A percentile compares a stretch with the other conserved stretches of the same genome.
Conservation (phyloP, 2,329 filamentous ascomycete species). For the Myriangium duriaei region DNA sequence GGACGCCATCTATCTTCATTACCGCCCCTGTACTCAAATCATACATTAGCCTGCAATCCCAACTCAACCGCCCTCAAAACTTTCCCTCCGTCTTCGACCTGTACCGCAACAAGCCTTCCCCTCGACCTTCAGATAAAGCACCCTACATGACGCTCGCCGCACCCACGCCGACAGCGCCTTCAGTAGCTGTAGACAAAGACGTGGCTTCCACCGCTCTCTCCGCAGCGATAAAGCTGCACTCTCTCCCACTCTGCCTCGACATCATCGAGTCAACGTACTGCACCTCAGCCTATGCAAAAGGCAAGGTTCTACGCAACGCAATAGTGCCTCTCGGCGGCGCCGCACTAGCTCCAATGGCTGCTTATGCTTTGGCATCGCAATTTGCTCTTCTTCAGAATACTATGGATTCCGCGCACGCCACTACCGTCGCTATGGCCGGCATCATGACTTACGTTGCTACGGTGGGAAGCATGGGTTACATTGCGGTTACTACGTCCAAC, state of each 20-base stretch:
- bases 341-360: slow-evolving; percentile 49
- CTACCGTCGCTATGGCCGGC: slow-evolving; percentile 64
- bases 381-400: slow-evolving; percentile 55
- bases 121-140: slow-evolving; percentile 41
- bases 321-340: slow-evolving; percentile 47
- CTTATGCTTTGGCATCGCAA: slow-evolving; percentile 59
- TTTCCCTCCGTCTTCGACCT: slow-evolving; percentile 70
- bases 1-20: slow-evolving; percentile 67
- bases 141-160: slow-evolving; percentile 41
- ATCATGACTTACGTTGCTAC: slow-evolving; percentile 74
- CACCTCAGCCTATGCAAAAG: slow-evolving; percentile 51
- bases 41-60: slow-evolving; percentile 66
- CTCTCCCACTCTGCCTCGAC: slow-evolving; percentile 64
- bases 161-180: slow-evolving; percentile 50
- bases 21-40: slow-evolving; percentile 56
- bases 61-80: slow-evolving; percentile 59
- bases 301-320: slow-evolving; percentile 54
- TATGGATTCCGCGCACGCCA: slow-evolving; percentile 66
- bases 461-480: slow-evolving; percentile 67
- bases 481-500: slow-evolving; percentile 77
- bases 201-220: slow-evolving; percentile 64
- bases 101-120: slow-evolving; percentile 71
- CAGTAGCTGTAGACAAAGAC: slow-evolving; percentile 55
- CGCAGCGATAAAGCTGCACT: slow-evolving; percentile 64
- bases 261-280: slow-evolving; percentile 60